A percentile compares a stretch with the other conserved stretches of the same genome.
These are phyloP conservation scores for Lentinula edodes DNA, from an alignment of 768 basidiomycete genomes.

Conservation along the genomic window DNA sequence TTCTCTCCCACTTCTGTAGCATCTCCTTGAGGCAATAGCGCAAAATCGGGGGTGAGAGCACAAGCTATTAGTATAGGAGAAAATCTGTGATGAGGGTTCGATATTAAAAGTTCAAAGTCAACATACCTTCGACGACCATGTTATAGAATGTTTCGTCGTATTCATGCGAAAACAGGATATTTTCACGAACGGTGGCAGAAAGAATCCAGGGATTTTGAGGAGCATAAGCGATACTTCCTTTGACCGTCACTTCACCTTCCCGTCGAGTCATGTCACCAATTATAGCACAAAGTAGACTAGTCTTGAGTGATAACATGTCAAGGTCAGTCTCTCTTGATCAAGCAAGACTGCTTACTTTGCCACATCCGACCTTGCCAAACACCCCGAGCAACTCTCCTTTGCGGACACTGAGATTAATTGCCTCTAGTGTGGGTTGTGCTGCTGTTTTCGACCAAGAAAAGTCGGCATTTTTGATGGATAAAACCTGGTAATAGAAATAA, in stretches of 20 bases:
- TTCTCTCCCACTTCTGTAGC: slow-evolving; percentile 84
- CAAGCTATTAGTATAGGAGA: slow-evolving; percentile 49
- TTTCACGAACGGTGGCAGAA: slow-evolving; percentile 81
- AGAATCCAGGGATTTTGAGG: slow-evolving; percentile 89
- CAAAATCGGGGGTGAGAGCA: slow-evolving; percentile 77
- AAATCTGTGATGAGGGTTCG: too few relatives aligned
- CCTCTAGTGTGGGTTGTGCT: slow-evolving; percentile 62
- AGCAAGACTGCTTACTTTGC: slow-evolving; percentile 57
- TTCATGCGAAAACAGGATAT: slow-evolving; percentile 87
- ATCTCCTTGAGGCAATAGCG: slow-evolving; percentile 76
- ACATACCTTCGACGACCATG: slow-evolving; percentile 68
- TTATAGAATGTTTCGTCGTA: slow-evolving; percentile 85
- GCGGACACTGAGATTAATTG: slow-evolving; percentile 64
- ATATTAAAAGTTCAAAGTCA: not conserved
- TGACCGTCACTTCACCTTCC: slow-evolving; percentile 67
- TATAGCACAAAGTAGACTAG: slow-evolving; percentile 71
- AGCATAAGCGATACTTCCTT: slow-evolving; percentile 75
- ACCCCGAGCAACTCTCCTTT: slow-evolving; percentile 86
- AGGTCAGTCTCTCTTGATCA: not conserved
- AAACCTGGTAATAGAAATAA: slow-evolving; percentile 30
- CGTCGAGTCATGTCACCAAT: slow-evolving; percentile 81
- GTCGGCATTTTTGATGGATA: slow-evolving; percentile 70
- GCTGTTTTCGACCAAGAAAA: slow-evolving; percentile 72
- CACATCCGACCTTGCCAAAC: slow-evolving; percentile 85
- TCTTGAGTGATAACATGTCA: slow-evolving; percentile 29